Evolutionary conservation across 73 alveolate species (phyloP).

Genomic region (Diophrys sp.): DNA sequence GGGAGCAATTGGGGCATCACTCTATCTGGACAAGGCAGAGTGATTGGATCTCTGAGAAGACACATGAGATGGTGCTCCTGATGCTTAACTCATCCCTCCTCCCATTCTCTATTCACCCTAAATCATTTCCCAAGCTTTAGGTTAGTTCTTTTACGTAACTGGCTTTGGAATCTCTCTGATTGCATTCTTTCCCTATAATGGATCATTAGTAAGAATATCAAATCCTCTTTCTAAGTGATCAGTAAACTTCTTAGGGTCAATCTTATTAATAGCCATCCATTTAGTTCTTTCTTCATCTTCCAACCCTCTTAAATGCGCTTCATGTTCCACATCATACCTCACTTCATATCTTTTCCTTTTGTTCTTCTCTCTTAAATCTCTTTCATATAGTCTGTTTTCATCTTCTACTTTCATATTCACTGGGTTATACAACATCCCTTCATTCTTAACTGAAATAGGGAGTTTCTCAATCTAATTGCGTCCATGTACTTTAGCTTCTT

Average conservation of each 20-base stretch:
- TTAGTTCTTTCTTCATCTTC: conserved; percentile 47
- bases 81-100: too few relatives aligned
- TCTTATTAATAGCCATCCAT: conserved; percentile 36
- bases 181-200: not conserved
- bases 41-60: not conserved
- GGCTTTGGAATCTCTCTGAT: not conserved
- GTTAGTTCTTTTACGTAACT: not conserved
- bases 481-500: conserved; percentile 71
- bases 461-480: conserved; percentile 72
- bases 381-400: conserved; percentile 64
- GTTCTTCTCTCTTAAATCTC: conserved; percentile 78
- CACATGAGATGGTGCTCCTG: not conserved
- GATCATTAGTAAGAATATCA: conserved; percentile 61
- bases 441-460: conserved; percentile 61
- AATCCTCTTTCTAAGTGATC: conserved; percentile 63
- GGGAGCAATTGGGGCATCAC: not conserved
- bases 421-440: conserved; percentile 84
- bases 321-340: conserved; percentile 73
- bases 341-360: conserved; percentile 78
- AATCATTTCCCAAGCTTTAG: not conserved
- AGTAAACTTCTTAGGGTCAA: conserved; percentile 37
- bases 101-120: not conserved
- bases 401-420: conserved; percentile 80
- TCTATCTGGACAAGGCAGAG: not conserved
- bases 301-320: conserved; percentile 40